Evolutionary conservation across 1,284 basidiomycete genomes (phyloP), one percentile per base, ranked within the genome.

Genomic region (Sanghuangporus baumii): DNA sequence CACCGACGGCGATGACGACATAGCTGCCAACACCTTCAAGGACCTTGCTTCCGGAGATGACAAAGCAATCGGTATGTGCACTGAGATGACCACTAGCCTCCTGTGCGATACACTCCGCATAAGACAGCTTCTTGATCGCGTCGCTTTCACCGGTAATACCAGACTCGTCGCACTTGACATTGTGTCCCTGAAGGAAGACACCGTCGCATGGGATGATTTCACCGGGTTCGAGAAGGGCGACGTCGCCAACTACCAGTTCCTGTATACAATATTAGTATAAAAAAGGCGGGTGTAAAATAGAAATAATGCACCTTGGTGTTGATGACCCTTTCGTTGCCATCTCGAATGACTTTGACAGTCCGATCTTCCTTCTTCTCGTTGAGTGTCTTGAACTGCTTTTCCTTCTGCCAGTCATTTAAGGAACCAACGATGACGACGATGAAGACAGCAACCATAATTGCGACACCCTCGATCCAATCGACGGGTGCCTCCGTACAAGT

Each of bases 381-480:
- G 59, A 99, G 83, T 43, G 81, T 81, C 70, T 91, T 88, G 79
- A 99, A 98, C 76, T 99, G 96, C 6, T 87, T 87, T 74, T 99
- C 96, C 77, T 99, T 98, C 75, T 98, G 95, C 88, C 92, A 99
- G 73, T 96, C 94, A 71, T 94, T 96, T 43, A 96, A 66, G 26
- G 92, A 93, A 43, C 93, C 94, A 57, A 96, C 92, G 48, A 93
- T 74, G 65, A 96, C 88, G 66, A 97, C 93, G 65, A 94, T 93
- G 57, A 84, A 67, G 59, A 94, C 87, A 6, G 97, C 97, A 61
- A 95, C 84, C 68, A 97, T 86, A 72, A 99, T 99, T 6, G 96
- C 94, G 12, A 99, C 94, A 70, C 97, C 97, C 78, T 99, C 96
- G 3, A 99, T 94, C 96, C 96, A 99, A 71, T 98, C 96, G 2